Evolutionary conservation across 805 yeast species (phyloP), one percentile per base, ranked within the genome.

Genomic region (Sugiyamaella lignohabitans): DNA sequence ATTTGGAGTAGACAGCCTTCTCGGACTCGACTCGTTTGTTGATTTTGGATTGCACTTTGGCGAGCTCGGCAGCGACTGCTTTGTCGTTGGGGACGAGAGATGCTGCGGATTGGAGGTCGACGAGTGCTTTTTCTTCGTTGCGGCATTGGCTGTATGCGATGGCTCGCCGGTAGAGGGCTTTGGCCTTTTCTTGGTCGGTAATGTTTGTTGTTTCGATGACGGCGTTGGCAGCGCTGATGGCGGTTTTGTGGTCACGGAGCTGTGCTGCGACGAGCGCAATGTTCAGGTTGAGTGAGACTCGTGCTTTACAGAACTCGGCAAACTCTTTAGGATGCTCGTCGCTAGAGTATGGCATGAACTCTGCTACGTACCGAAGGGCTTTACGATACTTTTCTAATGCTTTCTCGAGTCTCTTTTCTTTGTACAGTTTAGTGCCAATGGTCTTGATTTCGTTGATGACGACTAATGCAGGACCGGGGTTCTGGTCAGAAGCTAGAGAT

Each of bases 151-250:
- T 65, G 58, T 79, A 74, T 1, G 93, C 96, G 59, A 75, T 69
- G 32, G 94, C 96, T 64, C 91, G 80, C 63, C 98, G 81, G 70
- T 81, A 89, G 38, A 78, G 68, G 0, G 96, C 97, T 70, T 89
- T 89, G 16, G 95, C 87, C 62, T 75, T 76, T 19, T 87, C 79
- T 52, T 80, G 76, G 36, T 76, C 83, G 46, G 78, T 85, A 2
- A 78, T 67, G 19, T 54, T 63, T 32, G 77, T 82, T 21, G 73
- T 75, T 44, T 76, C 83, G 34, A 86, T 67, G 1, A 86, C 96
- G 23, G 77, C 78, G 1, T 79, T 70, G 2, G 95, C 74, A 3
- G 84, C 79, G 21, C 69, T 65, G 41, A 85, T 64, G 0, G 80
- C 79, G 29, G 72, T 76, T 49, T 68, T 69, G 46, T 76, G 75